Percentiles rank a stretch among this genome's conserved stretches.
phyloP scores from a whole-genome alignment of 495 filamentous ascomycete genomes.

The Ascodesmis nigricans region DNA sequence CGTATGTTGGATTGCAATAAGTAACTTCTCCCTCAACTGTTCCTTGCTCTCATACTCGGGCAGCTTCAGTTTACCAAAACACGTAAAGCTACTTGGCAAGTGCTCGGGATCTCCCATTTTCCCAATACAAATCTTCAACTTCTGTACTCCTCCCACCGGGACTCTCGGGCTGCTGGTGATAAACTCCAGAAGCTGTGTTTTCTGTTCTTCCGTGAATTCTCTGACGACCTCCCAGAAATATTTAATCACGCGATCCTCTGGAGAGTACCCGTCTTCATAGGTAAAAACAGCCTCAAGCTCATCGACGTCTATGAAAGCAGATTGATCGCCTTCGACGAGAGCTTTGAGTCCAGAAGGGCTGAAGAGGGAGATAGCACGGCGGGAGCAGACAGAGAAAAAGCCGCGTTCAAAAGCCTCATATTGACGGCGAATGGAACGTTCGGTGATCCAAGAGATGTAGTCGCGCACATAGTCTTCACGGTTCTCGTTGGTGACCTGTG shows the following conservation, averaged over 20 bases:
- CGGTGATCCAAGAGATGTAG: constrained; percentile 68
- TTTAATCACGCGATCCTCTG: constrained; percentile 39
- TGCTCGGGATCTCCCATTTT: constrained; percentile 42
- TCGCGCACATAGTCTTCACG: constrained; percentile 59
- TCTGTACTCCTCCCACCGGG: constrained; percentile 59
- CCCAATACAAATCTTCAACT: constrained; percentile 62
- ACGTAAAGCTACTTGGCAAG: constrained; percentile 68
- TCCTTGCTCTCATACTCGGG: constrained; percentile 56
- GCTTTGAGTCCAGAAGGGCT: constrained; percentile 45
- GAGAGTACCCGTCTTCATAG: constrained; percentile 60
- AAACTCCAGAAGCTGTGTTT: constrained; percentile 62
- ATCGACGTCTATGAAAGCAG: constrained; percentile 47
- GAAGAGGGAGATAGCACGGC: constrained; percentile 42
- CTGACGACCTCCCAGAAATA: constrained; percentile 71
- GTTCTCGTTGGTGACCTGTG: constrained; percentile 52
- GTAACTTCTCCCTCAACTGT: constrained; percentile 49
- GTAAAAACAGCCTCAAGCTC: constrained; percentile 44
- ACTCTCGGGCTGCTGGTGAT: constrained; percentile 83
- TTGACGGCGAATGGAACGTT: constrained; percentile 53
- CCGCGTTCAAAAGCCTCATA: constrained; percentile 59
- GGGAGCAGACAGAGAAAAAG: constrained; percentile 56
- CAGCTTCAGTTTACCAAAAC: constrained; percentile 65
- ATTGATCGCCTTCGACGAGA: constrained; percentile 48
- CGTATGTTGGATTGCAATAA: constrained; percentile 68
- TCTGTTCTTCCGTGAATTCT: constrained; percentile 42